Percentiles rank a stretch among this genome's conserved stretches.
Evolutionary conservation across 352 stramenopile genomes (phyloP).

Genomic region (Globisporangium polare): DNA sequence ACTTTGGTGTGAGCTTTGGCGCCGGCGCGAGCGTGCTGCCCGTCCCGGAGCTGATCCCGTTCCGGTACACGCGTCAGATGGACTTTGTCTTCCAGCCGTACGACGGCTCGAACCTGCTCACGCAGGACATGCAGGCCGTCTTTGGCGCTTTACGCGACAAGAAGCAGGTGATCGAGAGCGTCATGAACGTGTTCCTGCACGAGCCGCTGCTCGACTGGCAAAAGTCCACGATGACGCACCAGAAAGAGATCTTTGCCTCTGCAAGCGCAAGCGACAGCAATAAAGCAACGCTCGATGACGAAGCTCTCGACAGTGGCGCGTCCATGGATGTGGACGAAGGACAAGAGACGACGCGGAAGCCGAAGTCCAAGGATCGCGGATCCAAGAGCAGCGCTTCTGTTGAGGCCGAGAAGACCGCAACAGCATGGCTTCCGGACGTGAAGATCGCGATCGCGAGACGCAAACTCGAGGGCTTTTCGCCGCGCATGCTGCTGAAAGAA

Average conservation of each 20-base stretch:
- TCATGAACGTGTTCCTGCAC: slow-evolving; percentile 91
- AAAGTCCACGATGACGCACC: slow-evolving; percentile 57
- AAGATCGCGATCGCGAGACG: slow-evolving; percentile 73
- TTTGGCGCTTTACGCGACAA: slow-evolving; percentile 82
- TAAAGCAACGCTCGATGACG: slow-evolving; percentile 13
- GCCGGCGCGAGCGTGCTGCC: slow-evolving; percentile 75
- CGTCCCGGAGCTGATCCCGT: slow-evolving; percentile 89
- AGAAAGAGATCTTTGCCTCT: slow-evolving; percentile 58
- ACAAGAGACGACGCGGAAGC: background rate
- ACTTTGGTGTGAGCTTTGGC: slow-evolving; percentile 92
- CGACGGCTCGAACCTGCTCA: slow-evolving; percentile 54
- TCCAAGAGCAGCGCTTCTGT: background rate
- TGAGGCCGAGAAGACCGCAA: slow-evolving; percentile 3
- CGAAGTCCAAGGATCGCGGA: background rate
- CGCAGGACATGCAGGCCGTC: slow-evolving; percentile 82
- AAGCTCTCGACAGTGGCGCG: slow-evolving; percentile 10
- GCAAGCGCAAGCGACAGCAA: background rate
- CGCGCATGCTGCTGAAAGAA: slow-evolving; percentile 62
- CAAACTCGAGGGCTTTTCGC: slow-evolving; percentile 76
- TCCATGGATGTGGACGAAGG: slow-evolving; percentile 27
- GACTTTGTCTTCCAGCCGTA: slow-evolving; percentile 68
- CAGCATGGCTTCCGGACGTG: slow-evolving; percentile 63
- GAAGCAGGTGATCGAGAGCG: slow-evolving; percentile 79
- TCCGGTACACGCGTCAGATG: slow-evolving; percentile 85
- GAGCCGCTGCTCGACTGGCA: slow-evolving; percentile 91